Base-by-base conservation (phyloP, 2,329 filamentous ascomycete genomes). In the Aspergillus aculeatus region DNA sequence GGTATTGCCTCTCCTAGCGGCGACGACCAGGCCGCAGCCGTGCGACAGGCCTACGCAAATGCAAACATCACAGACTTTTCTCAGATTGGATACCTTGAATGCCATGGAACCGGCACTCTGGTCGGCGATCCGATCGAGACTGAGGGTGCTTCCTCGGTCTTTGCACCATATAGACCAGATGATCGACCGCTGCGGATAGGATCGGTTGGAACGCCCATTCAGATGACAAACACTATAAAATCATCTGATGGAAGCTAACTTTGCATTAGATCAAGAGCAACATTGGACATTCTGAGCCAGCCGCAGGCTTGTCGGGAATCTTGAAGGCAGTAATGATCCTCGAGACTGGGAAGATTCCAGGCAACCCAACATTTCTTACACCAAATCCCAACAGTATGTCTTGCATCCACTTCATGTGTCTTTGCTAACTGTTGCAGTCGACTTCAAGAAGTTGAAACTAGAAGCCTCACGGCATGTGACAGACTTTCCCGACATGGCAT, bases 61-160 rank as follows among this genome's bases (percentile, higher is more conserved):
- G 61, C 75, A 16, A 73, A 73, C 1, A 67, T 79, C 1, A 31
- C 38, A 2, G 71, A 75, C 58, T 54, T 54, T 1, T 50, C 62
- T 2, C 56, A 64, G 1, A 67, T 71, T 1, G 70, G 73, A 23
- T 80, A 71, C 58, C 71, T 80, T 19, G 72, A 80, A 54, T 69
- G 68, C 11, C 77, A 80, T 57, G 77, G 77, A 10, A 80, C 78
- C 0, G 77, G 77, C 21, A 75, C 72, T 1, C 4, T 41, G 11
- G n/a, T 54, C 5, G 72, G 72, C 3, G 72, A 74, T 50, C 71
- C 68, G 1, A 24, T 55, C 11, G 71, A 73, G 55, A 59, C 66
- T 0, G 47, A 56, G 7, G 71, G 66, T 3, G 66, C 70, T n/a
- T 56, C 52, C 6, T 50, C 57, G 2, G 67, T 66, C 0, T 68